These are phyloP conservation scores for Letharia columbiana DNA, from an alignment of 495 filamentous ascomycete species.

Conservation along the genomic window DNA sequence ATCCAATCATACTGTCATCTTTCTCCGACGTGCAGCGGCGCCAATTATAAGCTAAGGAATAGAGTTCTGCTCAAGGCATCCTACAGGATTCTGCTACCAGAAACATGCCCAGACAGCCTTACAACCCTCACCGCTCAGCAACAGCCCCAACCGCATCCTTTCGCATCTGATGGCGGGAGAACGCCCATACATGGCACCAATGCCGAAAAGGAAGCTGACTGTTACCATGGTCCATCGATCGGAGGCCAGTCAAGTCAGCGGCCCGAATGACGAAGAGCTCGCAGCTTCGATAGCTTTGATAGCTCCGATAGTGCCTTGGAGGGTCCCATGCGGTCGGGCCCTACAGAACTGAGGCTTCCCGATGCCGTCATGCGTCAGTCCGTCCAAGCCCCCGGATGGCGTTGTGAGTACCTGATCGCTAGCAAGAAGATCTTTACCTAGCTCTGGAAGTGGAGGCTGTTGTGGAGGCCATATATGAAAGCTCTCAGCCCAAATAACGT, in stretches of 20 bases:
- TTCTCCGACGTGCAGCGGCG: neutral
- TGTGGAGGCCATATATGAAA: slow-evolving; percentile 14
- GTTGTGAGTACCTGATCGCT: slow-evolving; percentile 13
- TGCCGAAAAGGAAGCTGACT: neutral
- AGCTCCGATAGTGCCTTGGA: neutral
- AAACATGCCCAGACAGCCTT: neutral
- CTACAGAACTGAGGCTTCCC: neutral
- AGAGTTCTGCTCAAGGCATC: neutral
- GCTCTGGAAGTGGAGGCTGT: slow-evolving; percentile 10
- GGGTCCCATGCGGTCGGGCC: slow-evolving; percentile 6
- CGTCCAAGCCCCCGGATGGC: slow-evolving; percentile 16
- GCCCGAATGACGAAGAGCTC: neutral
- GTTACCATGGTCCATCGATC: neutral
- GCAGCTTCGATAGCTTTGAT: neutral
- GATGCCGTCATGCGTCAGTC: neutral
- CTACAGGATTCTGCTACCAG: neutral
- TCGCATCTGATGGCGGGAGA: neutral
- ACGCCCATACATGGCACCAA: neutral
- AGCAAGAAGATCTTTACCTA: slow-evolving; percentile 10
- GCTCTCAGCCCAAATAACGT: slow-evolving; percentile 9
- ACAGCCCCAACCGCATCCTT: slow-evolving; percentile 4
- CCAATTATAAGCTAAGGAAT: neutral
- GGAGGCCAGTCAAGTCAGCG: neutral
- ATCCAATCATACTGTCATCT: neutral
- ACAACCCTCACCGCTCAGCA: neutral